Percentiles rank a stretch among this genome's conserved stretches.
phyloP scores from a whole-genome alignment of 1,284 basidiomycete species.

The Microbotryomycetes sp. region DNA sequence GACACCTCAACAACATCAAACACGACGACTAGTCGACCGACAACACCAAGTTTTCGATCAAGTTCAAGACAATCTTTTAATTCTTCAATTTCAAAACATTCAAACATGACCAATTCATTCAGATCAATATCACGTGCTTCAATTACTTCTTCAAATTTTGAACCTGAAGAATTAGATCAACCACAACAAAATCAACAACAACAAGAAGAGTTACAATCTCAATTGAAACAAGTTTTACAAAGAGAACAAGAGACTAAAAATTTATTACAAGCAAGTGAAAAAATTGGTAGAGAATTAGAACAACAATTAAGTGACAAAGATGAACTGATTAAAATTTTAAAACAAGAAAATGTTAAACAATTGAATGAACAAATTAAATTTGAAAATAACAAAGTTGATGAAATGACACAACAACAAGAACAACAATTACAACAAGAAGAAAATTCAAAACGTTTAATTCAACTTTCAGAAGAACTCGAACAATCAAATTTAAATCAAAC shows the following conservation, averaged over 20 bases:
- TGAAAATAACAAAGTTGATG: too few relatives aligned
- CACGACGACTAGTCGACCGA: constrained; percentile 1
- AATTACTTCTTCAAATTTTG: too few relatives aligned
- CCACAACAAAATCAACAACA: too few relatives aligned
- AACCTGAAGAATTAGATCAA: too few relatives aligned
- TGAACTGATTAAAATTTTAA: too few relatives aligned
- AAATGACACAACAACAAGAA: too few relatives aligned
- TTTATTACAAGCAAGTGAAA: constrained; percentile 41
- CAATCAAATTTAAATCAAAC: neutral
- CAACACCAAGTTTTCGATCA: constrained; percentile 16
- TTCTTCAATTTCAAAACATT: constrained; percentile 22
- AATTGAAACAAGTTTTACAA: constrained; percentile 51
- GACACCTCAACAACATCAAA: neutral
- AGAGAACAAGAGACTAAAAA: constrained; percentile 31
- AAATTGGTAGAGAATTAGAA: constrained; percentile 41
- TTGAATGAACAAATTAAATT: too few relatives aligned
- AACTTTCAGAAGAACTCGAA: constrained; percentile 28
- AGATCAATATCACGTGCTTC: too few relatives aligned
- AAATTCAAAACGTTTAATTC: constrained; percentile 28
- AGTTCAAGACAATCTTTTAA: constrained; percentile 25
- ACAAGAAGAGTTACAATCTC: constrained; percentile 52
- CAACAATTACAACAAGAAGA: constrained; percentile 16
- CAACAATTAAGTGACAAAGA: constrained; percentile 10
- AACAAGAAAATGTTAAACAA: too few relatives aligned
- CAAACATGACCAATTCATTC: neutral